Conservation (phyloP, 192 early-diverging fungal genomes). For the Chytriomyces hyalinus region DNA sequence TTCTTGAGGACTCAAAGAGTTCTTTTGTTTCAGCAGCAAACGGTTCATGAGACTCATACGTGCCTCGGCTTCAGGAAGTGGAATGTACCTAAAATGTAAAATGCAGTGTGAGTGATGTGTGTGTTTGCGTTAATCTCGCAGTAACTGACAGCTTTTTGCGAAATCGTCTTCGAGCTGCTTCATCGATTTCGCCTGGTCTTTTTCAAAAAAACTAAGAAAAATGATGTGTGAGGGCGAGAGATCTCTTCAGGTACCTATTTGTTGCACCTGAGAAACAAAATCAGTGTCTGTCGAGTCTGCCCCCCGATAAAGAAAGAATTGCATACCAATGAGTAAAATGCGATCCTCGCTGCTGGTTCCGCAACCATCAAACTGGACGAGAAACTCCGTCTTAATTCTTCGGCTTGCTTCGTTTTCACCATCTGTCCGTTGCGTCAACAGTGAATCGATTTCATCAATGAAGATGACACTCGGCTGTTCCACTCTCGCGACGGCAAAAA, state of each 20-base stretch:
- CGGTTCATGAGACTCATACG: slow-evolving; percentile 68
- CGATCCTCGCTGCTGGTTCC: slow-evolving; percentile 76
- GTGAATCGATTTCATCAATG: slow-evolving; percentile 94
- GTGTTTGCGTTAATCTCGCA: background rate
- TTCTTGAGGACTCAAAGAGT: slow-evolving; percentile 64
- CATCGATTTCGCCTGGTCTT: slow-evolving; percentile 87
- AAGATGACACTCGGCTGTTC: slow-evolving; percentile 88
- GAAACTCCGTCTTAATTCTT: slow-evolving; percentile 92
- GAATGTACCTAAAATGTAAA: slow-evolving; percentile 66
- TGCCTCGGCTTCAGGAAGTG: slow-evolving; percentile 78
- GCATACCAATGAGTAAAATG: slow-evolving; percentile 73
- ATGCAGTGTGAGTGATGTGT: background rate
- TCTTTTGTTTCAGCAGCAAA: slow-evolving; percentile 62
- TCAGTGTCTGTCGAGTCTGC: slow-evolving; percentile 66
- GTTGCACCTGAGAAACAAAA: slow-evolving; percentile 40
- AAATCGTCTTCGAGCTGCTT: slow-evolving; percentile 78
- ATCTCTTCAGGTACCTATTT: slow-evolving; percentile 34
- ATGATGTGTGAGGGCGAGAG: background rate
- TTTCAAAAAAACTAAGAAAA: background rate
- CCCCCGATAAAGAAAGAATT: slow-evolving; percentile 30
- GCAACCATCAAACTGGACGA: slow-evolving; percentile 79
- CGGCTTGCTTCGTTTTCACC: slow-evolving; percentile 87
- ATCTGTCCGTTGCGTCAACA: slow-evolving; percentile 86
- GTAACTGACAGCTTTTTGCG: slow-evolving; percentile 57
- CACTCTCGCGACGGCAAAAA: slow-evolving; percentile 90